phyloP scores from a whole-genome alignment of 2,329 filamentous ascomycete genomes.

The Cryphonectria nitschkei region DNA sequence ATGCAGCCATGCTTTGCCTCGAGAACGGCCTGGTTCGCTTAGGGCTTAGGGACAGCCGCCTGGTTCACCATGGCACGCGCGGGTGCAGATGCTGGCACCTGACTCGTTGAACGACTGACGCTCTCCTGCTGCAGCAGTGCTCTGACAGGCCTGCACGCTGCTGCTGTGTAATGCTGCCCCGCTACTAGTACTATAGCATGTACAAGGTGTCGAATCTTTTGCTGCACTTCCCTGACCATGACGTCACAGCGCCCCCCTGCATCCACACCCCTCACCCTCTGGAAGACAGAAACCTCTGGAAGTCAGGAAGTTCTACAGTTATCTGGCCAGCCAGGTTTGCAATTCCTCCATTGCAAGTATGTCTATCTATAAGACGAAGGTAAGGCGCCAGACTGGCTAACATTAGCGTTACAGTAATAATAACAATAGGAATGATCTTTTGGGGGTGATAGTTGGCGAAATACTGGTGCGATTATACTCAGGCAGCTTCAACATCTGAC shows the following conservation, averaged over 20 bases:
- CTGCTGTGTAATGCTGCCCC: neutral
- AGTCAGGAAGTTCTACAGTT: neutral
- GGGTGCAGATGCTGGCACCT: constrained; percentile 1
- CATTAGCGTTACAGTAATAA: too few species aligned
- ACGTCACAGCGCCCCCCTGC: neutral
- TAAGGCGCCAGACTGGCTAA: too few species aligned
- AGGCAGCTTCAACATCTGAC: too few species aligned
- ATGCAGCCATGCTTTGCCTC: neutral
- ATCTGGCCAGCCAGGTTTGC: too few species aligned
- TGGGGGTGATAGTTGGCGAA: too few species aligned
- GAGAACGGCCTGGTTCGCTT: neutral
- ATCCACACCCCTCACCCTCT: neutral
- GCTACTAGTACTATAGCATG: neutral
- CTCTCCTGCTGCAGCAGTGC: neutral
- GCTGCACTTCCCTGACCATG: neutral
- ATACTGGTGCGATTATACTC: too few species aligned
- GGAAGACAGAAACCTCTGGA: neutral
- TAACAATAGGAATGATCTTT: too few species aligned
- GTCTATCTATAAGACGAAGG: too few species aligned
- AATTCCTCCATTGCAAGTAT: too few species aligned
- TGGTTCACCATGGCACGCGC: neutral
- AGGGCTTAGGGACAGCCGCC: neutral
- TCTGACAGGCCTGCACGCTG: neutral
- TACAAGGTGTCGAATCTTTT: neutral
- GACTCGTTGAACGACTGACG: neutral